A percentile compares a stretch with the other conserved stretches of the same genome.
Evolutionary conservation across 2,329 filamentous ascomycete species (phyloP).

Genomic region (Teratosphaeria nubilosa): DNA sequence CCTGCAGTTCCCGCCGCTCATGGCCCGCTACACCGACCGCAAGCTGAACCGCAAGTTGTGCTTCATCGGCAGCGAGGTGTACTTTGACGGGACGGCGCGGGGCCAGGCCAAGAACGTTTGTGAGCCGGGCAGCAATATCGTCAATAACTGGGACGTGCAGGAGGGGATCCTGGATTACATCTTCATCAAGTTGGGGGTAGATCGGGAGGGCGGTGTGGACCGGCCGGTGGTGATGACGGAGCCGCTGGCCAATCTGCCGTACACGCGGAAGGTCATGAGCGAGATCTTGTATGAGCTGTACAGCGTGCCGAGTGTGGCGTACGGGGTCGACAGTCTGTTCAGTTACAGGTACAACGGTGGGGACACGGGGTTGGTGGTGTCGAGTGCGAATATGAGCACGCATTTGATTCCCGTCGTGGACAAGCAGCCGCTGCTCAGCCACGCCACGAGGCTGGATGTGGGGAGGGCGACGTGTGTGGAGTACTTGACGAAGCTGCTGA

Average conservation of each 20-base stretch:
- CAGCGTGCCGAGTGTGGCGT: constrained; percentile 76
- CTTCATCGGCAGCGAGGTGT: constrained; percentile 87
- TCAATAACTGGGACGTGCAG: constrained; percentile 97
- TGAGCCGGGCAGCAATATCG: constrained; percentile 78
- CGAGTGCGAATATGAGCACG: constrained; percentile 85
- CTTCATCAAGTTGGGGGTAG: constrained; percentile 82
- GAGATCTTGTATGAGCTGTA: constrained; percentile 98
- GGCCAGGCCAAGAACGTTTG: constrained; percentile 87
- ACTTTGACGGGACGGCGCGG: constrained; percentile 83
- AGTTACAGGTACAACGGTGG: constrained; percentile 90
- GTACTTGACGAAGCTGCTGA: constrained; percentile 80
- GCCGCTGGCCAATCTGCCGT: constrained; percentile 80
- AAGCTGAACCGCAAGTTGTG: constrained; percentile 87
- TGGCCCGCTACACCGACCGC: constrained; percentile 89
- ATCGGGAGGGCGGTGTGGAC: constrained; percentile 67
- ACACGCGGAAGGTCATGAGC: constrained; percentile 74
- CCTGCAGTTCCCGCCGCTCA: constrained; percentile 73
- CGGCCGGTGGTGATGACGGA: constrained; percentile 92
- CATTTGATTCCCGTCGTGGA: constrained; percentile 91
- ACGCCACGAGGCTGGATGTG: constrained; percentile 88
- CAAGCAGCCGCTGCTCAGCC: constrained; percentile 69
- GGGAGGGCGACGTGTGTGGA: constrained; percentile 83
- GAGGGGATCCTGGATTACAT: constrained; percentile 90
- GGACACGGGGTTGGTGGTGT: constrained; percentile 75
- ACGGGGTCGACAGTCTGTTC: constrained; percentile 93